phyloP scores from a whole-genome alignment of 2,329 filamentous ascomycete species.

The Parascedosporium putredinis region DNA sequence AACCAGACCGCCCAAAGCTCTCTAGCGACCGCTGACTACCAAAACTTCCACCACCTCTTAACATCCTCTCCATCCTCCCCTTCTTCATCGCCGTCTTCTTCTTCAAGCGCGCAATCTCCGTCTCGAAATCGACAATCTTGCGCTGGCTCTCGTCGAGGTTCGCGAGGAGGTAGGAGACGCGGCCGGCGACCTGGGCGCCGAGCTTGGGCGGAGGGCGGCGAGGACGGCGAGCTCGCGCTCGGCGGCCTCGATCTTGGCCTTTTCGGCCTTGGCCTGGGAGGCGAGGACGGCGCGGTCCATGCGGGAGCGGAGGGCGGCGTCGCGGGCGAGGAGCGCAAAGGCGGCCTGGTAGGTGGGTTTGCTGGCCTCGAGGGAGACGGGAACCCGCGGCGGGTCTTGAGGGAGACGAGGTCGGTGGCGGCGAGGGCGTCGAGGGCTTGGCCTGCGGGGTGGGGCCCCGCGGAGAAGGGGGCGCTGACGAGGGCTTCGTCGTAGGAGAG shows the following conservation, averaged over 20 bases:
- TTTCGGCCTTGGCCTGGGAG: conserved; percentile 62
- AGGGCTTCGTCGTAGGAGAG: conserved; percentile 82
- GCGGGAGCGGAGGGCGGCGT: conserved; percentile 61
- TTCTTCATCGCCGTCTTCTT: conserved; percentile 35
- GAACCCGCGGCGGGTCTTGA: conserved; percentile 63
- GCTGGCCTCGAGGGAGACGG: conserved; percentile 65
- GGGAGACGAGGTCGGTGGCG: conserved; percentile 74
- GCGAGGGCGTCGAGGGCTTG: conserved; percentile 70
- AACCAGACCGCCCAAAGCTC: too few relatives aligned
- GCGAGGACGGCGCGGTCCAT: conserved; percentile 62
- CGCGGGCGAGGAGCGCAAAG: conserved; percentile 61
- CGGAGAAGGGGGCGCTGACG: conserved; percentile 63
- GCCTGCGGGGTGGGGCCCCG: conserved; percentile 36
- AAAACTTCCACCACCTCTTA: background rate
- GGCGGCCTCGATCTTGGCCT: conserved; percentile 62
- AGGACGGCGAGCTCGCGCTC: conserved; percentile 67
- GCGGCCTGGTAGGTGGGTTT: conserved; percentile 81
- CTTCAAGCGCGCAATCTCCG: conserved; percentile 60
- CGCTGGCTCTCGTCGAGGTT: conserved; percentile 67
- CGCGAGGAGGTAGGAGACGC: conserved; percentile 60
- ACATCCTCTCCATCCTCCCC: background rate
- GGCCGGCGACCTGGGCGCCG: conserved; percentile 53
- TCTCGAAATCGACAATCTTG: conserved; percentile 65
- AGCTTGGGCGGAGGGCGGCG: conserved; percentile 56
- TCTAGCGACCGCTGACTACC: background rate